Percentiles rank a stretch among this genome's conserved stretches.
Conservation (phyloP, 2,329 filamentous ascomycete genomes). For the Cladosporium austrohemisphaericum region DNA sequence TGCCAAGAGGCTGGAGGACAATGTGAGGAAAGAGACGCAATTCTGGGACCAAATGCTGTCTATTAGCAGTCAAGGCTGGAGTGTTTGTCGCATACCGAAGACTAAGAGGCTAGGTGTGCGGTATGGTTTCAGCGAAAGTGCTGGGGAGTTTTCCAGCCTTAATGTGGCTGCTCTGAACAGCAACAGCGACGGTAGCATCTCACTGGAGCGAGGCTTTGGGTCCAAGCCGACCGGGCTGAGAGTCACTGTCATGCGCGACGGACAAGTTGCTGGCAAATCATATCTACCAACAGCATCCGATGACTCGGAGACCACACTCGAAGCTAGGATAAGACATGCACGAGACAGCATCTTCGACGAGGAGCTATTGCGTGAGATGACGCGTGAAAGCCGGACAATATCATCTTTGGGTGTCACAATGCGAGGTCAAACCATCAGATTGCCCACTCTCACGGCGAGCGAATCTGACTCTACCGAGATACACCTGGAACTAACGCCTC, state of each 20-base stretch:
- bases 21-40: constrained; percentile 73
- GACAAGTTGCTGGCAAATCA: constrained; percentile 56
- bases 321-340: constrained; percentile 68
- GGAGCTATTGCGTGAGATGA: constrained; percentile 87
- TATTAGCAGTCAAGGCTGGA: constrained; percentile 82
- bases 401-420: constrained; percentile 67
- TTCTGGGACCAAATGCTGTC: constrained; percentile 87
- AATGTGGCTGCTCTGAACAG: constrained; percentile 79
- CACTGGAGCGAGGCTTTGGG: constrained; percentile 64
- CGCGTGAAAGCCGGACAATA: constrained; percentile 72
- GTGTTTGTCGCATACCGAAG: constrained; percentile 73
- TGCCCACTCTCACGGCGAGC: not conserved
- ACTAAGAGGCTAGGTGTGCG: constrained; percentile 72
- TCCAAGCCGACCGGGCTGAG: constrained; percentile 59
- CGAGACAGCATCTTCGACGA: constrained; percentile 76
- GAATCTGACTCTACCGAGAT: constrained; percentile 41
- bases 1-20: constrained; percentile 67
- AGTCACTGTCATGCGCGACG: constrained; percentile 61
- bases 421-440: constrained; percentile 44
- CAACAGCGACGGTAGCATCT: constrained; percentile 68
- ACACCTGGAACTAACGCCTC: constrained; percentile 63
- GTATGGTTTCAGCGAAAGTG: constrained; percentile 80
- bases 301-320: constrained; percentile 56
- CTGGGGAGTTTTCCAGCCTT: constrained; percentile 58
- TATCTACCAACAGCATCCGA: constrained; percentile 32